Percentiles rank a stretch among this genome's conserved stretches.
Evolutionary conservation across 306 rosid species (phyloP).

Genomic region (Castanea mollissima): DNA sequence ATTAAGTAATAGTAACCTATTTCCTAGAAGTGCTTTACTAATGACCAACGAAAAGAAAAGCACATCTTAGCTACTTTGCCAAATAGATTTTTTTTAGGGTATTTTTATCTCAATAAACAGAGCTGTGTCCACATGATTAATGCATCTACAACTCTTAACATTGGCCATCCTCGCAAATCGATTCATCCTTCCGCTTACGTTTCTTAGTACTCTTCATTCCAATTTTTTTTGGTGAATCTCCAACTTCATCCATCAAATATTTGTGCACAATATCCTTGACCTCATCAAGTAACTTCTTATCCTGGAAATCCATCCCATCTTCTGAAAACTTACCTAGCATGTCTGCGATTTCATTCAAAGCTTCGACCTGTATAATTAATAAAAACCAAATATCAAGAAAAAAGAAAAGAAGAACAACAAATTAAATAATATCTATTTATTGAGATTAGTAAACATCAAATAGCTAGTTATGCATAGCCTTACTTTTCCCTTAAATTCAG

Average conservation of each 20-base stretch:
- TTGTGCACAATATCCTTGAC: constrained; percentile 55
- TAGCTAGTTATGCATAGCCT: constrained; percentile 19
- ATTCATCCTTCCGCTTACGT: constrained; percentile 49
- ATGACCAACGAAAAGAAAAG: neutral
- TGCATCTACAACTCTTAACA: neutral
- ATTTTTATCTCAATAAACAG: neutral
- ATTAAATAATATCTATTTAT: neutral
- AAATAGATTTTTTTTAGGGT: neutral
- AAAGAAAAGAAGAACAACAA: neutral
- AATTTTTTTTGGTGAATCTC: constrained; percentile 49
- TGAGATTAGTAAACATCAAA: constrained; percentile 4
- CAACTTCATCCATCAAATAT: constrained; percentile 57
- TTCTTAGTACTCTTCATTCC: constrained; percentile 53
- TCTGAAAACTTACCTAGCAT: constrained; percentile 54
- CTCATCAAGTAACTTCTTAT: constrained; percentile 50
- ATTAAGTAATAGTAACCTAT: too few relatives aligned
- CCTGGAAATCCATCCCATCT: constrained; percentile 64
- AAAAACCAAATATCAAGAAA: neutral
- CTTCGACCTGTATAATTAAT: constrained; percentile 42
- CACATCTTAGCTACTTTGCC: neutral
- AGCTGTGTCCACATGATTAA: neutral
- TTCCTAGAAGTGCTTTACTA: neutral
- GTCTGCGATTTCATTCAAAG: constrained; percentile 66
- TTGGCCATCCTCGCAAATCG: neutral
- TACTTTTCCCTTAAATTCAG: constrained; percentile 74